Conservation (phyloP, 768 basidiomycete genomes). For the Hygrophorus pudorinus region DNA sequence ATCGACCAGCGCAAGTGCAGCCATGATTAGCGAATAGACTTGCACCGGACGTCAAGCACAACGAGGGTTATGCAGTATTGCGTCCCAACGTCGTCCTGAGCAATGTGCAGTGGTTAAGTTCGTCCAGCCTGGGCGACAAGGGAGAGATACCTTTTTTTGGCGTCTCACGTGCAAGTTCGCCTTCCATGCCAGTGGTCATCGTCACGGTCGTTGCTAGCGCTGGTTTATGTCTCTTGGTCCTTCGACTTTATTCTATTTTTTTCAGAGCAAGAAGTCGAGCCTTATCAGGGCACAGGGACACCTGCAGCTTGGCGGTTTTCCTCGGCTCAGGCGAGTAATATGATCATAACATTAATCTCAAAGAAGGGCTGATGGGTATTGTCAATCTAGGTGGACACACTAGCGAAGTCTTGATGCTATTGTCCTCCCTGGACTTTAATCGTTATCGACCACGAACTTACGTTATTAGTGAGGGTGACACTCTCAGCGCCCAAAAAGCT, state of each 20-base stretch:
- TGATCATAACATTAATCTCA: background rate
- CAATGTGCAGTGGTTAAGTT: no score
- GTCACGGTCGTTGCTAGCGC: no score
- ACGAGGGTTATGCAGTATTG: no score
- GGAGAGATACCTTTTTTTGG: no score
- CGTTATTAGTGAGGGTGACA: conserved; percentile 73
- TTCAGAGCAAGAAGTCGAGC: conserved; percentile 5
- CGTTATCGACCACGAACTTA: conserved; percentile 76
- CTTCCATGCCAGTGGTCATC: no score
- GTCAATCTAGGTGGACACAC: conserved; percentile 79
- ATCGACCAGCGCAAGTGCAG: conserved; percentile 27
- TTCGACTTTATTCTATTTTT: conserved; percentile 25
- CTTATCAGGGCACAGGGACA: conserved; percentile 6
- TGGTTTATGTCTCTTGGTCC: conserved; percentile 1
- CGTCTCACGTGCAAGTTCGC: no score
- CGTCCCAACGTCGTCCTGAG: no score
- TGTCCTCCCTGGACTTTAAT: conserved; percentile 62
- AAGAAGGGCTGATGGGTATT: conserved; percentile 8
- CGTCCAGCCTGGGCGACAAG: no score
- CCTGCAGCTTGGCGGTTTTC: conserved; percentile 64
- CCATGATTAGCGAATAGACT: conserved; percentile 10
- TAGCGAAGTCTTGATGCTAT: conserved; percentile 67
- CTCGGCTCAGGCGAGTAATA: conserved; percentile 97
- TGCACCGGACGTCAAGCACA: background rate
- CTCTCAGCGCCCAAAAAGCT: conserved; percentile 67